Percentiles rank a stretch among this genome's conserved stretches.
Evolutionary conservation across 768 basidiomycete species (phyloP).

Genomic region (Kwoniella botswanensis): DNA sequence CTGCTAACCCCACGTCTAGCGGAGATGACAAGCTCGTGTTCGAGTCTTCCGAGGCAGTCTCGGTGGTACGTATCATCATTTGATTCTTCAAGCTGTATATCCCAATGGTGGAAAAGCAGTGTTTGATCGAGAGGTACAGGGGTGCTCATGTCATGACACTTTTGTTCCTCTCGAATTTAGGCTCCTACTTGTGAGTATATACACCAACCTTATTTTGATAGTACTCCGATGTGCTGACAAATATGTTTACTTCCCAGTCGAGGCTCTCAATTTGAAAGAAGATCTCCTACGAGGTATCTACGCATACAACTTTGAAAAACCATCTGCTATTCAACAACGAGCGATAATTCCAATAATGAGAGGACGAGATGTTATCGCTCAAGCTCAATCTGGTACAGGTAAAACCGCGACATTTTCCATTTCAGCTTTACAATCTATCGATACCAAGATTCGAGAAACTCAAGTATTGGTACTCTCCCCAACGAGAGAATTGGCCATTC

Average conservation of each 20-base stretch:
- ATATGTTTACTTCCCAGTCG: slow-evolving; percentile 43
- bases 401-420: slow-evolving; percentile 99
- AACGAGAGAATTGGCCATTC: slow-evolving; percentile 98
- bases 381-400: slow-evolving; percentile 98
- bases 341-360: slow-evolving; percentile 90
- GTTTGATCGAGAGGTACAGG: slow-evolving; percentile 52
- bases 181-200: slow-evolving; percentile 58
- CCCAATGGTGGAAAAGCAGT: slow-evolving; percentile 24
- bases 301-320: slow-evolving; percentile 79
- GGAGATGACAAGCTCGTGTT: slow-evolving; percentile 87
- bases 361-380: slow-evolving; percentile 92
- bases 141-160: slow-evolving; percentile 52
- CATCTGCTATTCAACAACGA: slow-evolving; percentile 97
- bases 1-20: slow-evolving; percentile 47
- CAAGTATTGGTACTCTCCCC: slow-evolving; percentile 96
- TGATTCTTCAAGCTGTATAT: slow-evolving; percentile 16
- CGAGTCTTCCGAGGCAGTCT: slow-evolving; percentile 83
- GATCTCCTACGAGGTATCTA: slow-evolving; percentile 59
- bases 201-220: no score
- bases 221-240: slow-evolving; percentile 30
- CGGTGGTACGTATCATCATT: slow-evolving; percentile 60
- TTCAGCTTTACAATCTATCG: slow-evolving; percentile 96
- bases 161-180: slow-evolving; percentile 57
- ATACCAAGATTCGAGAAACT: slow-evolving; percentile 89
- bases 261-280: slow-evolving; percentile 58